These are phyloP conservation scores for Goffeauzyma gilvescens DNA, from an alignment of 768 basidiomycete species.

Conservation along the genomic window DNA sequence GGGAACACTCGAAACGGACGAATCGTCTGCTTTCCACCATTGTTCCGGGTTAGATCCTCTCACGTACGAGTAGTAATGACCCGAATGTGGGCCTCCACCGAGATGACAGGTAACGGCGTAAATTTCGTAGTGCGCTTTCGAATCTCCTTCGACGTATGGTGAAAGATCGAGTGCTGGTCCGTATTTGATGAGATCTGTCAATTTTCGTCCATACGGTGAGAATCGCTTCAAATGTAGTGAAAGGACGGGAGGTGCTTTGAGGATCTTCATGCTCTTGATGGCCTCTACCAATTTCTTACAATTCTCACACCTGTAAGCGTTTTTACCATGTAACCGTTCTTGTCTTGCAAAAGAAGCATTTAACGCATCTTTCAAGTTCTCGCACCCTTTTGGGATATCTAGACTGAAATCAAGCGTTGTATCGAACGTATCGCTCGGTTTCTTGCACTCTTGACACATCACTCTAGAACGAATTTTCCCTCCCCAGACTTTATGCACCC, in stretches of 20 bases:
- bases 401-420: conserved; percentile 81
- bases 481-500: conserved; percentile 87
- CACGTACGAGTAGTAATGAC: conserved; percentile 82
- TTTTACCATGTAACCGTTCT: conserved; percentile 66
- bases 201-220: conserved; percentile 63
- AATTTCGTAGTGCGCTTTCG: conserved; percentile 54
- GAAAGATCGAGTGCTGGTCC: conserved; percentile 53
- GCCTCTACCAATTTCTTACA: conserved; percentile 84
- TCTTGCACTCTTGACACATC: conserved; percentile 55
- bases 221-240: conserved; percentile 93
- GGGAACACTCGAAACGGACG: conserved; percentile 39
- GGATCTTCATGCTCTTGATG: conserved; percentile 71
- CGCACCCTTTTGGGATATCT: conserved; percentile 49
- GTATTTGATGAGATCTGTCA: conserved; percentile 58
- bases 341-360: conserved; percentile 60
- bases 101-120: conserved; percentile 88
- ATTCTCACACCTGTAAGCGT: conserved; percentile 99
- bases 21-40: conserved; percentile 95
- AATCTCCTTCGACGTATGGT: conserved; percentile 64
- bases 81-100: conserved; percentile 79
- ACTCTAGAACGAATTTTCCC: conserved; percentile 81
- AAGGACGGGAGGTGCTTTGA: conserved; percentile 68
- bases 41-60: conserved; percentile 46
- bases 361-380: conserved; percentile 51
- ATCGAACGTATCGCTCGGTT: conserved; percentile 93